phyloP scores from a whole-genome alignment of 768 basidiomycete genomes.

The Stropharia rugosoannulata region DNA sequence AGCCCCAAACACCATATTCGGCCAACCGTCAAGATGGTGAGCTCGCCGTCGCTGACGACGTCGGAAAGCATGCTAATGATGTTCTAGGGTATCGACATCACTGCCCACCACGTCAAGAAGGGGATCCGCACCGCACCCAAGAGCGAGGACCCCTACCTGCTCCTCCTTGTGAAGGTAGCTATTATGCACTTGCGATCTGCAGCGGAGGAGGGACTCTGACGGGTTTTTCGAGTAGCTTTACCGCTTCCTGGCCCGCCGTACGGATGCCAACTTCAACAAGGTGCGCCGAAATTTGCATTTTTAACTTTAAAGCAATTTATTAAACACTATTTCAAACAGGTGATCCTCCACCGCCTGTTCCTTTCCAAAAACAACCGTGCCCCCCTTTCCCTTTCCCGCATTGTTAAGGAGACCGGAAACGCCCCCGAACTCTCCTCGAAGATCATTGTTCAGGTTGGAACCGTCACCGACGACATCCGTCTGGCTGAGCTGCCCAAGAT shows the following conservation, averaged over 20 bases:
- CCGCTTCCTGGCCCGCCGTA: slow-evolving; percentile 97
- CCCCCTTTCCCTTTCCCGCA: slow-evolving; percentile 91
- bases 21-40: slow-evolving; percentile 82
- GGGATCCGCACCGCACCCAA: slow-evolving; percentile 90
- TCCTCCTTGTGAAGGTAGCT: slow-evolving; percentile 92
- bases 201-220: background rate
- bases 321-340: slow-evolving; percentile 40
- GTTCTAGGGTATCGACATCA: slow-evolving; percentile 90
- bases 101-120: slow-evolving; percentile 98
- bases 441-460: slow-evolving; percentile 86
- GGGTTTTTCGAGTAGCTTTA: slow-evolving; percentile 66
- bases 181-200: slow-evolving; percentile 14
- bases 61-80: slow-evolving; percentile 20
- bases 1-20: slow-evolving; percentile 48
- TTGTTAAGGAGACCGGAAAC: slow-evolving; percentile 76
- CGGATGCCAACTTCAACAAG: slow-evolving; percentile 96
- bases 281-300: slow-evolving; percentile 34
- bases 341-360: slow-evolving; percentile 94
- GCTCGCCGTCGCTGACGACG: slow-evolving; percentile 43
- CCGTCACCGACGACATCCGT: slow-evolving; percentile 95
- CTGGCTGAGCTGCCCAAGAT: slow-evolving; percentile 85
- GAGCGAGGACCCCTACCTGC: slow-evolving; percentile 99
- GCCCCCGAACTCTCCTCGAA: slow-evolving; percentile 71
- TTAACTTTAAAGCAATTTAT: background rate
- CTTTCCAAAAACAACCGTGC: slow-evolving; percentile 97